phyloP scores from a whole-genome alignment of 768 basidiomycete species.

The Tylopilus felleus region DNA sequence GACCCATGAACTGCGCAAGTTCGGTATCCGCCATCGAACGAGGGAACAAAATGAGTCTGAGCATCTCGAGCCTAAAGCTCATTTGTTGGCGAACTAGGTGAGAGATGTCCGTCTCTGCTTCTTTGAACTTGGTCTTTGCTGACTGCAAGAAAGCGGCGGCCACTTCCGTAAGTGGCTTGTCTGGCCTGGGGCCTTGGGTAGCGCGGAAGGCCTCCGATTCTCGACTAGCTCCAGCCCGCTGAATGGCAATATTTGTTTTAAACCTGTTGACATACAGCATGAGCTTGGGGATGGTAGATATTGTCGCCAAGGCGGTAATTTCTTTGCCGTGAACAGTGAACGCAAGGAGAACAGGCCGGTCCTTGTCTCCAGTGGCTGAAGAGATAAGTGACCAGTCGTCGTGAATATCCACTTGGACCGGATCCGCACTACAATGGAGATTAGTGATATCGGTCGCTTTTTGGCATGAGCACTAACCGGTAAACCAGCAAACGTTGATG shows the following conservation, averaged over 20 bases:
- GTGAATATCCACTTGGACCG: constrained; percentile 65
- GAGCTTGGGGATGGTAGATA: constrained; percentile 75
- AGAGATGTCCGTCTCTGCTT: constrained; percentile 55
- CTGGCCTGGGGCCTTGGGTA: constrained; percentile 68
- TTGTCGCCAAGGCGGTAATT: constrained; percentile 62
- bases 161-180: constrained; percentile 80
- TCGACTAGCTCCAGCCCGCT: constrained; percentile 70
- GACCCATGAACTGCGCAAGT: constrained; percentile 70
- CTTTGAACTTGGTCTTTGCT: constrained; percentile 67
- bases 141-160: constrained; percentile 81
- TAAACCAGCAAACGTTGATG: constrained; percentile 72
- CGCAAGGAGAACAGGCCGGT: constrained; percentile 62
- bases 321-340: constrained; percentile 72
- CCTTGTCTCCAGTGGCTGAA: constrained; percentile 36
- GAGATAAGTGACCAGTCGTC: constrained; percentile 76
- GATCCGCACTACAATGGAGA: constrained; percentile 58
- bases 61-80: constrained; percentile 59
- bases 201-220: constrained; percentile 77
- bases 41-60: constrained; percentile 75
- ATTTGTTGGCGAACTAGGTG: constrained; percentile 71
- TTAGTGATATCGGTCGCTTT: background rate
- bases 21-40: constrained; percentile 76
- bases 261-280: constrained; percentile 74
- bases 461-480: constrained; percentile 45
- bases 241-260: constrained; percentile 64